Evolutionary conservation across 2,329 filamentous ascomycete species (phyloP), one percentile per base, ranked within the genome.

Genomic region (Ophiostoma fasciatum): DNA sequence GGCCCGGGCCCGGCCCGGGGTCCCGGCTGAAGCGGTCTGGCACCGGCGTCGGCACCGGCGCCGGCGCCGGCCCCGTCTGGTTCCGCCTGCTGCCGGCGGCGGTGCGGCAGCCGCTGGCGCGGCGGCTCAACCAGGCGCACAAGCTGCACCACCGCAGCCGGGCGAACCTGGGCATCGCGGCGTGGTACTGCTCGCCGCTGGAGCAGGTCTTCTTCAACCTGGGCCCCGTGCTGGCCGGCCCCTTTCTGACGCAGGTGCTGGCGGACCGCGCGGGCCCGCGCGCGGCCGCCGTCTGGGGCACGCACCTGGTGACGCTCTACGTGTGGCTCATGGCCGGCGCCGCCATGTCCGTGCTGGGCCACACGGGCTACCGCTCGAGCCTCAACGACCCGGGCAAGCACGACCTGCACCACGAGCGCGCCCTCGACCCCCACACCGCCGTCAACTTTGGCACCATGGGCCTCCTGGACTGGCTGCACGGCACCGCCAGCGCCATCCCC

Each of bases 311-410:
- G 17, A 31, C 29, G 17, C 19, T 31, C 7, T 33, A 34, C 19
- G 21, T 27, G 4, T 33, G 31, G 32, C 32, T 34, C 17, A 34
- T 34, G 32, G 15, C 32, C 10, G 32, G 32, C 17, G 22, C 32
- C 5, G 25, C 22, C 8, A 20, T 26, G 21, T 34, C 32, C n/a
- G 32, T 34, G 32, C 22, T 33, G 22, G 31, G 20, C 8, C 29
- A 31, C 13, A 31, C 29, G 11, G 29, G 29, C 29, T 31, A 31
- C 13, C 29, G 29, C 4, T 31, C 29, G 17, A 15, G 29, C 13
- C 13, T 31, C 4, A 31, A 31, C 13, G 29, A 31, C 13, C 29
- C 29, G 4, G 29, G 29, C 4, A 31, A 31, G 11, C 29, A 31
- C 19, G 29, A 31, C n/a, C 29, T 31, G 17, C 29, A 31, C 19